Base-by-base conservation (phyloP, 1,284 basidiomycete species). In the Tilletia indica region DNA sequence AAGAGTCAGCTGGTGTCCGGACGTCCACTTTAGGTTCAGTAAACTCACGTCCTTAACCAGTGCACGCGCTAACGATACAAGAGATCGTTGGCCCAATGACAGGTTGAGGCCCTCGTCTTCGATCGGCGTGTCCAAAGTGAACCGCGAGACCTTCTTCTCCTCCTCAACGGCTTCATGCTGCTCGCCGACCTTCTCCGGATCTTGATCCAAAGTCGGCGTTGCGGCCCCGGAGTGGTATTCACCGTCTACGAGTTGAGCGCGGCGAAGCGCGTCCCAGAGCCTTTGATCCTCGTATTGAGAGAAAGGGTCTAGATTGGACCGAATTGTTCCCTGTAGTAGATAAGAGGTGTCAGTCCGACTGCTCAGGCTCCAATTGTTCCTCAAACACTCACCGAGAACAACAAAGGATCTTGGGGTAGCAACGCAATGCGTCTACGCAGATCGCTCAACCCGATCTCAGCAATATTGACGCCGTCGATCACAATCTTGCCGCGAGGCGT, bases 391-490 rank as follows among this genome's bases (percentile, higher is more conserved):
- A 64, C 61, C 14, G 69, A 72, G 74, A 85, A 86, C 21, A 86
- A 77, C 19, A 83, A 72, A 1, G 85, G 84, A 34, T 85, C 85
- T 72, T 85, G 83, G 4, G 76, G 77, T 63, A 82, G 63, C 54
- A 80, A 73, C 5, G 80, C 80, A 51, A 83, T 75, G 49, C 75
- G 71, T 25, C 77, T 75, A 31, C 84, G 76, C 69, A 85, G 70
- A 48, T 84, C 83, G 49, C 80, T 73, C 25, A 88, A 80, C 0
- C 88, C 88, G n/a, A 89, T 85, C 71, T 85, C 74, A n/a, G 78
- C 68, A 8, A 85, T 82, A 80, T 92, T 87, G 31, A 88, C 72
- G 0, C 89, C 91, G 80, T 94, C 93, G 67, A 95, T 91, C 61
- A 86, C 85, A 73, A 94, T 90, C 8, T 77, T 82, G 0, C 93